These are phyloP conservation scores for Claviceps capensis DNA, from an alignment of 2,329 filamentous ascomycete species.

Conservation along the genomic window DNA sequence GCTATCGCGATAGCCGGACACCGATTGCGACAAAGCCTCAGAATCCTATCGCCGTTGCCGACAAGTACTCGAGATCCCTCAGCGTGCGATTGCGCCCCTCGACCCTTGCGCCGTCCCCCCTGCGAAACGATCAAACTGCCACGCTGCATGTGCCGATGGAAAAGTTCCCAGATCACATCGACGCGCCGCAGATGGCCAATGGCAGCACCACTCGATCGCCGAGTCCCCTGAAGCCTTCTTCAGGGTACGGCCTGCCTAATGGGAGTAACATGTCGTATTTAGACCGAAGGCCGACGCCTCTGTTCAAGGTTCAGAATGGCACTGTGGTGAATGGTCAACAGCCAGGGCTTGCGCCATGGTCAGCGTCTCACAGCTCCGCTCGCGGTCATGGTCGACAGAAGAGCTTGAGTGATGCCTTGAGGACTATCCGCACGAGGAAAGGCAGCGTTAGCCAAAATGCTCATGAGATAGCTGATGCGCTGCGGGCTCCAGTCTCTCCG, in stretches of 20 bases:
- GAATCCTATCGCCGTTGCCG: neutral
- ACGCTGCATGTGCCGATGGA: conserved; percentile 25
- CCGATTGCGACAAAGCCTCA: neutral
- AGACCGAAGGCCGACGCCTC: conserved; percentile 8
- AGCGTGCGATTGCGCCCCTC: neutral
- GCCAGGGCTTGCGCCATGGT: conserved; percentile 10
- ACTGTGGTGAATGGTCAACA: neutral
- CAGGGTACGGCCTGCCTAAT: conserved; percentile 13
- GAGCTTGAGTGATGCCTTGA: conserved; percentile 80
- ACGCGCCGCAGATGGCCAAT: conserved; percentile 21
- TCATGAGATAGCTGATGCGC: conserved; percentile 80
- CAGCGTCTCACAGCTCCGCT: conserved; percentile 17
- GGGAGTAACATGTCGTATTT: conserved; percentile 13
- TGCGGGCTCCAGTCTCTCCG: conserved; percentile 80
- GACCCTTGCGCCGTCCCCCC: neutral
- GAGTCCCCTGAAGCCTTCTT: conserved; percentile 15
- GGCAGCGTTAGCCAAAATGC: conserved; percentile 86
- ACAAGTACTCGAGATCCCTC: neutral
- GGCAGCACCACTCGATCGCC: conserved; percentile 13
- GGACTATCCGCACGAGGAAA: conserved; percentile 64
- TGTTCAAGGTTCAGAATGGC: conserved; percentile 1
- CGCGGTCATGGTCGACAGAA: conserved; percentile 59
- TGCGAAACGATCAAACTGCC: neutral
- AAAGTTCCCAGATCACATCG: conserved; percentile 44
- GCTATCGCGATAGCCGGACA: neutral